Percentiles rank a stretch among this genome's conserved stretches.
Evolutionary conservation across 2,329 filamentous ascomycete species (phyloP).

Genomic region (Fusarium compactum): DNA sequence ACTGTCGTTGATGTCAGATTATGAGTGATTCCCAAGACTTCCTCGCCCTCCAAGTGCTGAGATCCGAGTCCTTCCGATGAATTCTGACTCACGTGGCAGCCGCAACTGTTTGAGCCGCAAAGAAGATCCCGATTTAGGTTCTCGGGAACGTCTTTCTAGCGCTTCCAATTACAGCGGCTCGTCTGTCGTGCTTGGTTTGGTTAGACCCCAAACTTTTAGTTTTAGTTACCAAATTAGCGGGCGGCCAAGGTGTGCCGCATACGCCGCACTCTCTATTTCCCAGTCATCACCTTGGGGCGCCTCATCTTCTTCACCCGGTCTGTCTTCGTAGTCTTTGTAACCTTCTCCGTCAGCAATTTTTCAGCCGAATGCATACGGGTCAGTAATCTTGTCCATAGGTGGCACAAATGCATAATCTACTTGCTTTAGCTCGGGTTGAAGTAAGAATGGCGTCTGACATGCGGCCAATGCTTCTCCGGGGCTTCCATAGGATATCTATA

Average conservation of each 20-base stretch:
- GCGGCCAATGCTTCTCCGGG: constrained; percentile 22
- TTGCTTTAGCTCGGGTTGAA: not conserved
- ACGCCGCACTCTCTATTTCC: constrained; percentile 16
- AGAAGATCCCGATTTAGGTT: constrained; percentile 14
- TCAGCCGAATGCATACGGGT: constrained; percentile 1
- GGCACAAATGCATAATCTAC: constrained; percentile 4
- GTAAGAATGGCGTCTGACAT: constrained; percentile 7
- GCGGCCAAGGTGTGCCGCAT: constrained; percentile 24
- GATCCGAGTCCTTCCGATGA: constrained; percentile 43
- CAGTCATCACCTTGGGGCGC: constrained; percentile 26
- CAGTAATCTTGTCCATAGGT: constrained; percentile 18
- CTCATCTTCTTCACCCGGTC: constrained; percentile 28
- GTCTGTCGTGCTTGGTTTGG: constrained; percentile 16
- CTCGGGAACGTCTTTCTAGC: constrained; percentile 12
- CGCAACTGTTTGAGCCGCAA: constrained; percentile 29
- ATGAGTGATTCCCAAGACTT: constrained; percentile 13
- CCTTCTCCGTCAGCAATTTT: constrained; percentile 24
- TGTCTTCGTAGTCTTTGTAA: constrained; percentile 42
- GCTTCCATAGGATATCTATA: constrained; percentile 37
- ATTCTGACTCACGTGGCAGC: constrained; percentile 38
- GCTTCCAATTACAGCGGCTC: constrained; percentile 21
- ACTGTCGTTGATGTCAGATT: constrained; percentile 9
- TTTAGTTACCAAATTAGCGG: constrained; percentile 3
- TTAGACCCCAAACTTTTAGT: constrained; percentile 8
- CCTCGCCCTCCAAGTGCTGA: not conserved